These are phyloP conservation scores for Xylariaceae sp. DNA, from an alignment of 2,329 filamentous ascomycete species.

Conservation along the genomic window DNA sequence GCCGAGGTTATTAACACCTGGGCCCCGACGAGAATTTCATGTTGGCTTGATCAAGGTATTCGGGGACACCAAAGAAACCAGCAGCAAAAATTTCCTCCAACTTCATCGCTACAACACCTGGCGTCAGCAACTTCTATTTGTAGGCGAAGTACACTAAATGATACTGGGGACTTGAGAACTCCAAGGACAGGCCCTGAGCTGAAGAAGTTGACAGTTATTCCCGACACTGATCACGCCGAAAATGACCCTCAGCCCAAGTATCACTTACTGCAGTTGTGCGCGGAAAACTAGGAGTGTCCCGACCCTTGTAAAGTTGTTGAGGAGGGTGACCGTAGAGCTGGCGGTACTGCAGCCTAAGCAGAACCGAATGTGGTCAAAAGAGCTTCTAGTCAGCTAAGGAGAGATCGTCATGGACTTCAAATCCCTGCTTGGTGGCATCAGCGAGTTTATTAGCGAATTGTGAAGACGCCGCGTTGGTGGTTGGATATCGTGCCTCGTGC, in stretches of 20 bases:
- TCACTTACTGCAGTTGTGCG: constrained; percentile 37
- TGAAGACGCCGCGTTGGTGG: constrained; percentile 38
- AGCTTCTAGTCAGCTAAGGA: constrained; percentile 45
- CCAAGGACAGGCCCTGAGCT: no score
- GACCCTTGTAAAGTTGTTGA: constrained; percentile 51
- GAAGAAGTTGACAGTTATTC: no score
- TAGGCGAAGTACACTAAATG: background rate
- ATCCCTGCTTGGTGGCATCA: constrained; percentile 43
- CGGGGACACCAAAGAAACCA: constrained; percentile 45
- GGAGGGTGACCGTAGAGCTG: constrained; percentile 51
- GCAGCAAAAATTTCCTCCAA: constrained; percentile 43
- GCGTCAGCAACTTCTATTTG: background rate
- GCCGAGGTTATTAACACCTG: constrained; percentile 41
- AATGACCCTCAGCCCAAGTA: fast-evolving
- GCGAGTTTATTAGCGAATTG: constrained; percentile 43
- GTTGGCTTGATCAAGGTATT: constrained; percentile 43
- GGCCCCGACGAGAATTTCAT: constrained; percentile 45
- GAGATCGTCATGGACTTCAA: constrained; percentile 42
- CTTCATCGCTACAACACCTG: constrained; percentile 43
- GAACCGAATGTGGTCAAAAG: constrained; percentile 50
- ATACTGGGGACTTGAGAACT: no score
- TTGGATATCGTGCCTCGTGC: constrained; percentile 45
- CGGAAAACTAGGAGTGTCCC: constrained; percentile 48
- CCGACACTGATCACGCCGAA: no score
- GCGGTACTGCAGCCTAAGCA: constrained; percentile 49